Percentiles rank a stretch among this genome's conserved stretches.
Evolutionary conservation across 78 protist species (phyloP).

Genomic region (Speleostelium caveatum): DNA sequence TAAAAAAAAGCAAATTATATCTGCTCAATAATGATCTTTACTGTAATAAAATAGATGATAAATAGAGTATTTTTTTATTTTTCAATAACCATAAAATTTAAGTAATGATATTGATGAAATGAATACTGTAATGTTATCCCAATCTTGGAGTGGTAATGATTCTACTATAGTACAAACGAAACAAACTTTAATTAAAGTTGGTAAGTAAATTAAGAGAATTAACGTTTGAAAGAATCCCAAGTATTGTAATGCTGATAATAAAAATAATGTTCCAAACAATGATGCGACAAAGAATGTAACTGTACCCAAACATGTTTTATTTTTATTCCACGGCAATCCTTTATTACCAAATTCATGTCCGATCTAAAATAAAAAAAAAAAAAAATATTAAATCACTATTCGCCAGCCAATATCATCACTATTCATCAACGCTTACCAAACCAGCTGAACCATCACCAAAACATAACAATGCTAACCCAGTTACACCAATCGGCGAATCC

Average conservation of each 20-base stretch:
- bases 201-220: not conserved
- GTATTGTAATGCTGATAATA: not conserved
- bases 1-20: no score
- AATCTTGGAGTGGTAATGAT: constrained; percentile 61
- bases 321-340: constrained; percentile 51
- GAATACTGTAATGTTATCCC: constrained; percentile 75
- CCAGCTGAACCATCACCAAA: constrained; percentile 81
- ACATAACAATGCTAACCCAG: constrained; percentile 34
- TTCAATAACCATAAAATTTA: no score
- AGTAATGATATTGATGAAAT: no score
- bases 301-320: constrained; percentile 46
- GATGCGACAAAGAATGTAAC: constrained; percentile 35
- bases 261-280: constrained; percentile 4
- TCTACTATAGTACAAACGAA: constrained; percentile 27
- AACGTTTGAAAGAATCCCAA: not conserved
- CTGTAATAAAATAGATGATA: no score
- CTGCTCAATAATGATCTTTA: no score
- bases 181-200: constrained; percentile 13
- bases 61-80: no score
- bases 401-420: not conserved
- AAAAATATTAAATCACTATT: not conserved
- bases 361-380: not conserved
- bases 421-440: constrained; percentile 11
- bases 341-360: constrained; percentile 4
- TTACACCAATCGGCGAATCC: constrained; percentile 58